Conservation (phyloP, 2,329 filamentous ascomycete species). For the Trichoderma harzianum region DNA sequence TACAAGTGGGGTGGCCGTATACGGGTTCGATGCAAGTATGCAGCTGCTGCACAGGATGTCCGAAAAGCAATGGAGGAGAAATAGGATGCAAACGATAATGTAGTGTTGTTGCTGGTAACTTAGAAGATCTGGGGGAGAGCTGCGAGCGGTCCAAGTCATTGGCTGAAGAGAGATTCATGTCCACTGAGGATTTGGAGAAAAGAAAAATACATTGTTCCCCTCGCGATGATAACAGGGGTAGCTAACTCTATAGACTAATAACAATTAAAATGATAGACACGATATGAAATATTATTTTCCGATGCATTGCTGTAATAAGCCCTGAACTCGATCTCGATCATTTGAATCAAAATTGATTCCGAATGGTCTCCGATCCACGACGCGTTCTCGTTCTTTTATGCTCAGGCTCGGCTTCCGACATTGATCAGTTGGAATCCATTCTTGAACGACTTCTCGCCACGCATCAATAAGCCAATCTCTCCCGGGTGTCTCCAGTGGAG, state of each 20-base stretch:
- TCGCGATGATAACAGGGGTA: background rate
- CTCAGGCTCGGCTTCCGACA: background rate
- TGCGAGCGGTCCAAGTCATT: background rate
- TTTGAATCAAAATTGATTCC: background rate
- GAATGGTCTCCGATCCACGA: background rate
- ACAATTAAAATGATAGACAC: background rate
- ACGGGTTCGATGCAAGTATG: background rate
- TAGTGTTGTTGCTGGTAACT: background rate
- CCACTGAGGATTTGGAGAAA: background rate
- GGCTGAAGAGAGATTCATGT: background rate
- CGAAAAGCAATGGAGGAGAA: background rate
- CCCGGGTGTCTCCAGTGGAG: constrained; percentile 25
- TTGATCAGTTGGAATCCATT: background rate
- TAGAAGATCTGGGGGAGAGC: background rate
- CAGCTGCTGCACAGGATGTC: background rate
- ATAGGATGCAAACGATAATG: background rate
- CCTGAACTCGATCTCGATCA: background rate
- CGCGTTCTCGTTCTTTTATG: background rate
- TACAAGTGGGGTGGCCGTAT: background rate
- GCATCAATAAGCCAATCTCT: constrained; percentile 42
- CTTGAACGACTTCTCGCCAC: background rate
- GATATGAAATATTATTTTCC: background rate
- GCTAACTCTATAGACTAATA: background rate
- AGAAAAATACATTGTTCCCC: background rate
- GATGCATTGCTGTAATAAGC: background rate